Evolutionary conservation across 768 basidiomycete genomes (phyloP).

Genomic region (Fomitopsis pulvina): DNA sequence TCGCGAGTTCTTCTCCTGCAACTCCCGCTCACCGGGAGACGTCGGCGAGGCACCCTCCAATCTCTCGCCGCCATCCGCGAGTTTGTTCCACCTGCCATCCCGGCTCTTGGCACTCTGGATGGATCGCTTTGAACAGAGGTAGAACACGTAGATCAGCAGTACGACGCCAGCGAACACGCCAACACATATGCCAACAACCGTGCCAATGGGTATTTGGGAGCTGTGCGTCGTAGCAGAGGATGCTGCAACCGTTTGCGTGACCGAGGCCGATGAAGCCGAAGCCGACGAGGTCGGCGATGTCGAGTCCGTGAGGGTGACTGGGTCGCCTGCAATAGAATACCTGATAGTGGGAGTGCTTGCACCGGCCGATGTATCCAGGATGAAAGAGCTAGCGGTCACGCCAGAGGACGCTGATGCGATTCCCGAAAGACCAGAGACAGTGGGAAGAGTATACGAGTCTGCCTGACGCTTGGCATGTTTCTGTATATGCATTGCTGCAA

Average conservation of each 20-base stretch:
- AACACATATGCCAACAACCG: constrained; percentile 59
- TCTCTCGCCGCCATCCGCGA: constrained; percentile 41
- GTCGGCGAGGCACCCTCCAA: constrained; percentile 32
- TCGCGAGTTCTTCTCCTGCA: constrained; percentile 23
- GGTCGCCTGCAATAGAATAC: neutral
- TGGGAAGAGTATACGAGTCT: neutral
- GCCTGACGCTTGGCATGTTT: constrained; percentile 5
- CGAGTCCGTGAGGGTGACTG: neutral
- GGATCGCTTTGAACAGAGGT: constrained; percentile 52
- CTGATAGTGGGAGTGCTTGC: neutral
- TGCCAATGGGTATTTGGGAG: constrained; percentile 26
- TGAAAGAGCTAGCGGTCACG: neutral
- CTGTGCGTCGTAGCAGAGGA: constrained; percentile 5
- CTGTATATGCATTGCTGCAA: constrained; percentile 11
- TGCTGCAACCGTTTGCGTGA: constrained; percentile 3
- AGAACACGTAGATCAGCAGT: constrained; percentile 40
- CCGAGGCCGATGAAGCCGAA: constrained; percentile 2
- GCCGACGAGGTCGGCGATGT: neutral
- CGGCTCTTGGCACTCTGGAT: constrained; percentile 26
- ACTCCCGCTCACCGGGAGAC: constrained; percentile 6
- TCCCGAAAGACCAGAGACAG: neutral
- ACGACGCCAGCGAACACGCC: constrained; percentile 50
- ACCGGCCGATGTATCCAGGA: constrained; percentile 1
- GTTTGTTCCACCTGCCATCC: constrained; percentile 44
- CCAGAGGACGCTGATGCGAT: neutral